Evolutionary conservation across 139 green algal species (phyloP), one percentile per base, ranked within the genome.

Genomic region (Limnomonas spitsbergensis): DNA sequence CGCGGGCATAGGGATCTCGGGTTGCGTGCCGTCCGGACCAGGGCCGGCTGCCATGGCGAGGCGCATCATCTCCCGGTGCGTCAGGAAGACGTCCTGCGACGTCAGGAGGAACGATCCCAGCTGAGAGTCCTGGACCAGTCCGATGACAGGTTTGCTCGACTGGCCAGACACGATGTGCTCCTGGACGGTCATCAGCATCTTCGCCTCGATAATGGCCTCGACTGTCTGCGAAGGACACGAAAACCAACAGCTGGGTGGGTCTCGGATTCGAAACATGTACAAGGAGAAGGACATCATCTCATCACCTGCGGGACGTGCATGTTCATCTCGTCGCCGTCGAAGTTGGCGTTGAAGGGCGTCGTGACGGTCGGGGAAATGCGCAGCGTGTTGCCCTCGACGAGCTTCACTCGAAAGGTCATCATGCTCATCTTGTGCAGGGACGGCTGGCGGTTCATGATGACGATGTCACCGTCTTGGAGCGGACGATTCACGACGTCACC

Each of bases 271-370:
- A n/a, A n/a, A n/a, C n/a, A n/a, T n/a, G n/a, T n/a, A n/a, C n/a
- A n/a, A n/a, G n/a, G n/a, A n/a, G n/a, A n/a, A n/a, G n/a, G 54
- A 69, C 9, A 20, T 3, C 7, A 69, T 3, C 54, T 69, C 6
- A 90, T 89, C 32, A 82, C 89, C 69, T 85, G 80, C 38, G 80
- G 53, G 9, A 98, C 88, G 87, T 98, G 95, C 95, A 99, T 98
- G 92, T 99, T 99, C 95, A 99, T 99, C 88, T 99, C 95, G 82
- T 99, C 95, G 31, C 95, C 95, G 82, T 99, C 95, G 86, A 99
- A 99, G 83, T 99, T 95, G 70, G 95, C 95, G 87, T 99, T 99
- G 92, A 98, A 99, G 38, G 93, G 93, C 35, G 90, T 92, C 2
- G 93, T 98, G 42, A 99, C 95, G 14, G 84, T 91, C 32, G 98